Evolutionary conservation across 2,329 filamentous ascomycete species (phyloP).

Genomic region (Verticillium dahliae): DNA sequence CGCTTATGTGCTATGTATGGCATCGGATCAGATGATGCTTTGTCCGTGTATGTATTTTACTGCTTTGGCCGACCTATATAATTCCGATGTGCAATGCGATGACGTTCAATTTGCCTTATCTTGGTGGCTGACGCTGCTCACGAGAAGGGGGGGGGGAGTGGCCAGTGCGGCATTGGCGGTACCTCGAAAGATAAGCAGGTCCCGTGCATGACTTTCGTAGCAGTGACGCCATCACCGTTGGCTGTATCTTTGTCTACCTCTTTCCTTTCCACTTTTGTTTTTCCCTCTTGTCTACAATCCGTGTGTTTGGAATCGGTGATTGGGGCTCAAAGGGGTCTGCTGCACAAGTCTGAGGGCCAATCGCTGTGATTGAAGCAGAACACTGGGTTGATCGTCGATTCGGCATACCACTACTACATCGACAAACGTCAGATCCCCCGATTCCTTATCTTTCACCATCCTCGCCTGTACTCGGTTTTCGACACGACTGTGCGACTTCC

Average conservation of each 20-base stretch:
- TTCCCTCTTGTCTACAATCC: background rate
- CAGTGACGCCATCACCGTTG: background rate
- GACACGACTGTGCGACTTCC: background rate
- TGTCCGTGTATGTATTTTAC: background rate
- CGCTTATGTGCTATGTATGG: background rate
- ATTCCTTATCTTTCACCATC: background rate
- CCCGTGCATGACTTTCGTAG: background rate
- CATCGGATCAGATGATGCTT: background rate
- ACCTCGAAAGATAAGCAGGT: background rate
- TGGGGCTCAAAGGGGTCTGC: background rate
- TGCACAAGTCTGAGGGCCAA: background rate
- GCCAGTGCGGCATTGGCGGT: background rate
- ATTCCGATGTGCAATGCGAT: background rate
- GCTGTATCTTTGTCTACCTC: background rate
- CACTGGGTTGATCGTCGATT: too few relatives aligned
- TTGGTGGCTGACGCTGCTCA: background rate
- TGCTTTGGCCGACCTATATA: background rate
- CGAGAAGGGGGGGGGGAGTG: background rate
- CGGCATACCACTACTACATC: too few relatives aligned
- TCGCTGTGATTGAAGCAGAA: background rate
- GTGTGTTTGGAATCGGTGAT: background rate
- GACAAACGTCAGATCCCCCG: too few relatives aligned
- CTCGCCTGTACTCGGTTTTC: background rate
- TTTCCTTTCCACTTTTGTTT: background rate
- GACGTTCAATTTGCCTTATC: background rate